Conservation (phyloP, 768 basidiomycete species). For the Termitomyces heimii region DNA sequence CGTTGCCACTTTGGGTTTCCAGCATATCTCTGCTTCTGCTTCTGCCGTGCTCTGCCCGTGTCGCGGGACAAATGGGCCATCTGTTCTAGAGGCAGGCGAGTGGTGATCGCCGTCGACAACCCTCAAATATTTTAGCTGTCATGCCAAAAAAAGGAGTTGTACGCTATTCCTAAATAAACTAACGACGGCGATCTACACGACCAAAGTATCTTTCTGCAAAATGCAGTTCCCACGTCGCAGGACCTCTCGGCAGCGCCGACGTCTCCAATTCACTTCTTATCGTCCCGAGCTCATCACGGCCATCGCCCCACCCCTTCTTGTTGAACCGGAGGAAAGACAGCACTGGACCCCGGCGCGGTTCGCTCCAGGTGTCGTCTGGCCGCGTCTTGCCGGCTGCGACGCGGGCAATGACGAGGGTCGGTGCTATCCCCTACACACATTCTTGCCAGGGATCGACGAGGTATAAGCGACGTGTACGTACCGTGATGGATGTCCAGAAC, state of each 20-base stretch:
- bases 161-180: too few relatives aligned
- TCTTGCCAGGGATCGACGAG: too few relatives aligned
- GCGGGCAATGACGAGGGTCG: slow-evolving; percentile 12
- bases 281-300: neutral
- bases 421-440: slow-evolving; percentile 11
- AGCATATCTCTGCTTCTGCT: too few relatives aligned
- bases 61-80: too few relatives aligned
- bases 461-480: neutral
- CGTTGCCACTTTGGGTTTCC: too few relatives aligned
- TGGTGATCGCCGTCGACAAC: too few relatives aligned
- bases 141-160: too few relatives aligned
- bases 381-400: slow-evolving; percentile 11
- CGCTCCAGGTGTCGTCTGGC: slow-evolving; percentile 11
- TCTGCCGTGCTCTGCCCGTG: too few relatives aligned
- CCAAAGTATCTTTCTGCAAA: neutral
- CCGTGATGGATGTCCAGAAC: slow-evolving; percentile 13
- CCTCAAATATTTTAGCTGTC: too few relatives aligned
- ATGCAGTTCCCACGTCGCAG: slow-evolving; percentile 3
- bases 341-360: neutral
- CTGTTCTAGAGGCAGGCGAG: too few relatives aligned
- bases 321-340: slow-evolving; percentile 13
- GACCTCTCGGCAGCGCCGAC: neutral
- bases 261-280: slow-evolving; percentile 4
- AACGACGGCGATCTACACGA: neutral
- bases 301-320: neutral